Percentiles rank a stretch among this genome's conserved stretches.
These are phyloP conservation scores for Hypomontagnella monticulosa DNA, from an alignment of 495 filamentous ascomycete genomes.

Conservation along the genomic window DNA sequence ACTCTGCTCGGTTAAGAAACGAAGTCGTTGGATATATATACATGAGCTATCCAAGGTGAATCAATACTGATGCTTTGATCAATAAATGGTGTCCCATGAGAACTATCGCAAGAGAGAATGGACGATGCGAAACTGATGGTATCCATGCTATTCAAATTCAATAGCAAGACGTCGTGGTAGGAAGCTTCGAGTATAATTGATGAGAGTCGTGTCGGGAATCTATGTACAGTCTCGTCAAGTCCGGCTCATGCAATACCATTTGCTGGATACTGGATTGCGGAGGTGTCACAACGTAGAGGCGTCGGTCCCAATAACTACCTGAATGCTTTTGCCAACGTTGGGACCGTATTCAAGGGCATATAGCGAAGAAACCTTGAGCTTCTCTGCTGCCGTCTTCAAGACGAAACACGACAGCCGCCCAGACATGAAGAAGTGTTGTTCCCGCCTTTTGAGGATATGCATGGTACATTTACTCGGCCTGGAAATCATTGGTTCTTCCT, in stretches of 20 bases:
- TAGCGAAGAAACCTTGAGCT: conserved; percentile 5
- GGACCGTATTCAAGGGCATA: not conserved
- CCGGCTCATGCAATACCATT: conserved; percentile 16
- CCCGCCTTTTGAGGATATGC: not conserved
- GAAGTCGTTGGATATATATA: conserved; percentile 10
- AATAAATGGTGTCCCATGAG: not conserved
- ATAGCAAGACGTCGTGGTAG: conserved; percentile 17
- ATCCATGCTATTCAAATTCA: conserved; percentile 8
- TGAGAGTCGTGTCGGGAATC: conserved; percentile 14
- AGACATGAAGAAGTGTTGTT: no score
- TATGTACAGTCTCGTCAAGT: conserved; percentile 15
- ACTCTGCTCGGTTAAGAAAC: not conserved
- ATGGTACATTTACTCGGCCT: conserved; percentile 3
- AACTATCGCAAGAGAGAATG: conserved; percentile 4
- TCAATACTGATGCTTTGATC: not conserved
- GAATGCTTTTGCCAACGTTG: no score
- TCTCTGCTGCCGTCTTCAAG: not conserved
- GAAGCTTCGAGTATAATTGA: conserved; percentile 6
- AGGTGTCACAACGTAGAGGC: conserved; percentile 24
- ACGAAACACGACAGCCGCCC: no score
- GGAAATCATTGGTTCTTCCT: not conserved
- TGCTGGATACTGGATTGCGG: conserved; percentile 8
- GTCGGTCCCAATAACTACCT: conserved; percentile 3
- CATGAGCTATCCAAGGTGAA: not conserved
- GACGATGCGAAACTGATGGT: not conserved